Conservation (phyloP, 495 filamentous ascomycete species). For the Annulohypoxylon moriforme region DNA sequence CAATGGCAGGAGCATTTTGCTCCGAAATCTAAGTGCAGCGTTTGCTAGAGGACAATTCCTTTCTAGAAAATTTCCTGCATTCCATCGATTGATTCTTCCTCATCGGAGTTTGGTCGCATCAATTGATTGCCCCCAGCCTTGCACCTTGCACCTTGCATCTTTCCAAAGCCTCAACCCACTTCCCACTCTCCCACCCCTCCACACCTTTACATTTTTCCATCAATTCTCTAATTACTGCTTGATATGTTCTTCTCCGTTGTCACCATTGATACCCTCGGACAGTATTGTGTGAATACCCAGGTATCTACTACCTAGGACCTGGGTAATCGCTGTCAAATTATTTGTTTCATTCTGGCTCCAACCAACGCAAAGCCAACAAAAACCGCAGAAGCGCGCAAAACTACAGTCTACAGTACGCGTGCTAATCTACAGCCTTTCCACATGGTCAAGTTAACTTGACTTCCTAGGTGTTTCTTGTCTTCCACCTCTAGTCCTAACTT, state of each 20-base stretch:
- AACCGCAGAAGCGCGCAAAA: neutral
- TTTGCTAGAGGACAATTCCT: conserved; percentile 35
- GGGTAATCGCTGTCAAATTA: neutral
- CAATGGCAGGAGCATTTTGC: neutral
- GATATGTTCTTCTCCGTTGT: neutral
- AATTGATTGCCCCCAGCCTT: conserved; percentile 22
- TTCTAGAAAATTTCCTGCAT: conserved; percentile 27
- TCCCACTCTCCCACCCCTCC: conserved; percentile 1
- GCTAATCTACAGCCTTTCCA: neutral
- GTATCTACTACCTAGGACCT: too few species aligned
- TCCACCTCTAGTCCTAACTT: neutral
- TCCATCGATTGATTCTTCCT: too few species aligned
- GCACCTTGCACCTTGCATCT: neutral
- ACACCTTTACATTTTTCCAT: neutral
- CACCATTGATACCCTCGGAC: neutral
- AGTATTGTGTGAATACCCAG: neutral
- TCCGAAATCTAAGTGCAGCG: neutral
- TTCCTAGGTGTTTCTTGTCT: neutral
- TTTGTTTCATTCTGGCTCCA: neutral
- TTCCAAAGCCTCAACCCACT: conserved; percentile 32
- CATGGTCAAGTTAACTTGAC: neutral
- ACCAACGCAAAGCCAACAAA: neutral
- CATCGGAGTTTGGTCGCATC: neutral
- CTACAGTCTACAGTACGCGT: too few species aligned
- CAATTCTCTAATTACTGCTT: neutral